A percentile compares a stretch with the other conserved stretches of the same genome.
phyloP scores from a whole-genome alignment of 805 yeast species.

The Cyberlindnera maclurae region DNA sequence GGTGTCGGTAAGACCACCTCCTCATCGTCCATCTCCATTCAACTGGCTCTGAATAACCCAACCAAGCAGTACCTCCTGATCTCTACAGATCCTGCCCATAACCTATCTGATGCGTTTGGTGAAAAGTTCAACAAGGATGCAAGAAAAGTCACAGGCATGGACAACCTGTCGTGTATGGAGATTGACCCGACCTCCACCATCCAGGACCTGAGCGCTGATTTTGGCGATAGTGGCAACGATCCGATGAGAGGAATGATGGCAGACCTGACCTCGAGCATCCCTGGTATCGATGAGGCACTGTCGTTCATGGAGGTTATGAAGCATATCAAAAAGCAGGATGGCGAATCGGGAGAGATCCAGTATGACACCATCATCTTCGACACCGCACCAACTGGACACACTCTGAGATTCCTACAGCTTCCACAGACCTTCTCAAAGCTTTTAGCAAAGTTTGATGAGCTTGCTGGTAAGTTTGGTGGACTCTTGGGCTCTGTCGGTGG shows the following conservation, averaged over 20 bases:
- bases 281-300: conserved; percentile 97
- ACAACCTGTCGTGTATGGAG: conserved; percentile 94
- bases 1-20: conserved; percentile 99
- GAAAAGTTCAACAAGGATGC: conserved; percentile 98
- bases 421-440: conserved; percentile 90
- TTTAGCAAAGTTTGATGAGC: conserved; percentile 77
- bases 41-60: conserved; percentile 80
- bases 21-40: conserved; percentile 91
- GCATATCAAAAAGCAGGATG: conserved; percentile 74
- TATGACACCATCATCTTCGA: conserved; percentile 93
- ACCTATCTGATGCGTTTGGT: conserved; percentile 94
- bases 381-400: conserved; percentile 99
- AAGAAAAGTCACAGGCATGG: conserved; percentile 81
- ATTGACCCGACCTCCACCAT: conserved; percentile 93
- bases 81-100: conserved; percentile 98
- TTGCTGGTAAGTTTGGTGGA: conserved; percentile 85
- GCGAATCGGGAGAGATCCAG: conserved; percentile 28
- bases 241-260: conserved; percentile 72
- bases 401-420: conserved; percentile 87
- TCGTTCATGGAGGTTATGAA: conserved; percentile 97
- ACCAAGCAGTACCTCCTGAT: conserved; percentile 75
- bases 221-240: conserved; percentile 32
- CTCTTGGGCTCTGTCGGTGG: conserved; percentile 67
- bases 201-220: conserved; percentile 65
- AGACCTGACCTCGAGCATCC: conserved; percentile 90